These are phyloP conservation scores for Phytophthora chlamydospora DNA, from an alignment of 352 stramenopile genomes.

Conservation along the genomic window DNA sequence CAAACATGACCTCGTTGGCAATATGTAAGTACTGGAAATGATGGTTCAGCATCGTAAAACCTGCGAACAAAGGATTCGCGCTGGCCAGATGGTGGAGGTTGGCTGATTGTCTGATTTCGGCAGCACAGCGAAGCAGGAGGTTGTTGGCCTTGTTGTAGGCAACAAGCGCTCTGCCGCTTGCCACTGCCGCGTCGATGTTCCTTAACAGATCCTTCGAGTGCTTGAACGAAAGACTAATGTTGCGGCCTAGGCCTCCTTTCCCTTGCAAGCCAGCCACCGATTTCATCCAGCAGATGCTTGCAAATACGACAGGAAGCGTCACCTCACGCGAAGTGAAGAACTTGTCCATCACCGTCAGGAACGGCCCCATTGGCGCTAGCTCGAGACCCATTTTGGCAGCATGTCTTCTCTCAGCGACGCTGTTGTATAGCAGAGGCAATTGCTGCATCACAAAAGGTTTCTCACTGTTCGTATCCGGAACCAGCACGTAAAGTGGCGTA, in stretches of 20 bases:
- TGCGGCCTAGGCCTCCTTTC: slow-evolving; percentile 9
- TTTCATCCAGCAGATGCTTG: slow-evolving; percentile 24
- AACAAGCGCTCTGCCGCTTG: slow-evolving; percentile 11
- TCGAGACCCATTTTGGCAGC: neutral
- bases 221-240: slow-evolving; percentile 15
- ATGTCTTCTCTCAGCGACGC: neutral
- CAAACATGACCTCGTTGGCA: slow-evolving; percentile 13
- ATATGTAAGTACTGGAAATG: slow-evolving; percentile 23
- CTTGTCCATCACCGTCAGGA: slow-evolving; percentile 7
- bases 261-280: slow-evolving; percentile 23
- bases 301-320: slow-evolving; percentile 21
- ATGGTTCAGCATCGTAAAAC: slow-evolving; percentile 28
- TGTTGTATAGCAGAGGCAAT: neutral
- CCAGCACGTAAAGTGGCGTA: too few relatives aligned
- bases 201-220: slow-evolving; percentile 17
- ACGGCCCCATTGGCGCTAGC: neutral
- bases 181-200: slow-evolving; percentile 7
- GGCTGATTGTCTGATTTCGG: slow-evolving; percentile 1
- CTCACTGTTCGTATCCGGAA: too few relatives aligned
- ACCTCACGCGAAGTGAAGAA: slow-evolving; percentile 5
- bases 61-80: slow-evolving; percentile 23
- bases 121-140: neutral
- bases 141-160: slow-evolving; percentile 5
- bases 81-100: slow-evolving; percentile 4
- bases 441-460: neutral